These are phyloP conservation scores for Penicillium tannophilum DNA, from an alignment of 495 filamentous ascomycete species.

Conservation along the genomic window DNA sequence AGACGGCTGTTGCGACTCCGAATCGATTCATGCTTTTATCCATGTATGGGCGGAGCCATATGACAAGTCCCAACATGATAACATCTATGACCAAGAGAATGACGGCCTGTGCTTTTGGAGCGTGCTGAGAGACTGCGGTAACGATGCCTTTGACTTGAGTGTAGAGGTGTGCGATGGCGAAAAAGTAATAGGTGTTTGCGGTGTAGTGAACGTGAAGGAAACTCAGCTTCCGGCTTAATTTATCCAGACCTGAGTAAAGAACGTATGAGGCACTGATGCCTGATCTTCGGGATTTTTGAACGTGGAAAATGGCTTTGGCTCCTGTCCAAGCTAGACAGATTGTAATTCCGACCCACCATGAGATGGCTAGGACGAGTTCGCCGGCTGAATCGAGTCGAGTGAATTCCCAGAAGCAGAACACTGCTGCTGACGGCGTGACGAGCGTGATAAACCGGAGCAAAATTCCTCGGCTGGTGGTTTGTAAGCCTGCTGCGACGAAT, in stretches of 20 bases:
- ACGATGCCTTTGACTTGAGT: conserved; percentile 83
- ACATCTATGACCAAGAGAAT: conserved; percentile 54
- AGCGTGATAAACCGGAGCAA: background rate
- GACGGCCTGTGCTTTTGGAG: background rate
- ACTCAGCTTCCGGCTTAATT: conserved; percentile 93
- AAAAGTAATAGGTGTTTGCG: conserved; percentile 95
- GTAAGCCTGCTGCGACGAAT: conserved; percentile 92
- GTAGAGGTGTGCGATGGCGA: conserved; percentile 78
- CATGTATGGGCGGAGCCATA: conserved; percentile 91
- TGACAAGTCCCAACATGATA: conserved; percentile 72
- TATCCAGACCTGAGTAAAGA: conserved; percentile 50
- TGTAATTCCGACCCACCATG: background rate
- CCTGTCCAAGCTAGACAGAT: background rate
- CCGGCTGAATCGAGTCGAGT: background rate
- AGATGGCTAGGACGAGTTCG: background rate
- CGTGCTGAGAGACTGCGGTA: conserved; percentile 49
- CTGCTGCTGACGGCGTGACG: background rate
- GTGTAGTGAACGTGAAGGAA: conserved; percentile 98
- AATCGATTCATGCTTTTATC: conserved; percentile 98
- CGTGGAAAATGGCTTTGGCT: background rate
- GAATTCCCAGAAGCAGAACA: background rate
- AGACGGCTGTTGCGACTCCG: conserved; percentile 85
- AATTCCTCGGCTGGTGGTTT: conserved; percentile 74
- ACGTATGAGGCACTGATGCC: background rate
- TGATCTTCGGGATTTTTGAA: background rate